Evolutionary conservation across 2,329 filamentous ascomycete species (phyloP).

Genomic region (Didymella glomerata): DNA sequence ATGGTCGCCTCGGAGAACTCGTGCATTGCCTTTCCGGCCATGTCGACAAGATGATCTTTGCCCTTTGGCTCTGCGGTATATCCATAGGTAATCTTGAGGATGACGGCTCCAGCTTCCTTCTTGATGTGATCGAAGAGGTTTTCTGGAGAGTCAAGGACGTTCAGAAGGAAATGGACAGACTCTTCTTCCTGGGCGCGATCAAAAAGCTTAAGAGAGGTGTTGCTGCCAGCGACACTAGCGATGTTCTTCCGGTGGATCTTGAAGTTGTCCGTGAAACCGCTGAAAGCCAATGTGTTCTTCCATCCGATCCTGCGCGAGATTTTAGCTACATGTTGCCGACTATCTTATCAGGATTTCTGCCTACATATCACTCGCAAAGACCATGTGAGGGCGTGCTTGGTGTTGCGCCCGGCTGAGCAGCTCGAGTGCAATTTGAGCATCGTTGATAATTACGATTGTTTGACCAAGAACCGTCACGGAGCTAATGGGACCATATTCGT

Average conservation of each 20-base stretch:
- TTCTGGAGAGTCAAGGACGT: slow-evolving; percentile 33
- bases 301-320: slow-evolving; percentile 34
- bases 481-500: slow-evolving; percentile 45
- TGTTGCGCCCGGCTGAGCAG: slow-evolving; percentile 34
- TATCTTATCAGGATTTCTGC: background rate
- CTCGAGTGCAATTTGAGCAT: slow-evolving; percentile 38
- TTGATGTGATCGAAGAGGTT: slow-evolving; percentile 40
- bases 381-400: slow-evolving; percentile 34
- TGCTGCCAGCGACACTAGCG: slow-evolving; percentile 37
- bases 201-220: slow-evolving; percentile 32
- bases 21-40: slow-evolving; percentile 53
- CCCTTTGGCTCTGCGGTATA: slow-evolving; percentile 55
- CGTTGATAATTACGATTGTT: slow-evolving; percentile 43
- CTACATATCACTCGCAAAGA: slow-evolving; percentile 40
- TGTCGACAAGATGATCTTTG: slow-evolving; percentile 56
- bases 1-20: slow-evolving; percentile 53
- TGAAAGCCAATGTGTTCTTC: slow-evolving; percentile 35
- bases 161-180: slow-evolving; percentile 39
- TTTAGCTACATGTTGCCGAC: slow-evolving; percentile 1
- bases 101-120: slow-evolving; percentile 41
- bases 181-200: slow-evolving; percentile 43
- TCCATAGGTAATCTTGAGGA: slow-evolving; percentile 47
- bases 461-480: slow-evolving; percentile 42
- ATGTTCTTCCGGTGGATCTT: slow-evolving; percentile 40
- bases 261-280: slow-evolving; percentile 32